Evolutionary conservation across 2,329 filamentous ascomycete genomes (phyloP), one percentile per base, ranked within the genome.

Genomic region (Pseudogymnoascus sp.): DNA sequence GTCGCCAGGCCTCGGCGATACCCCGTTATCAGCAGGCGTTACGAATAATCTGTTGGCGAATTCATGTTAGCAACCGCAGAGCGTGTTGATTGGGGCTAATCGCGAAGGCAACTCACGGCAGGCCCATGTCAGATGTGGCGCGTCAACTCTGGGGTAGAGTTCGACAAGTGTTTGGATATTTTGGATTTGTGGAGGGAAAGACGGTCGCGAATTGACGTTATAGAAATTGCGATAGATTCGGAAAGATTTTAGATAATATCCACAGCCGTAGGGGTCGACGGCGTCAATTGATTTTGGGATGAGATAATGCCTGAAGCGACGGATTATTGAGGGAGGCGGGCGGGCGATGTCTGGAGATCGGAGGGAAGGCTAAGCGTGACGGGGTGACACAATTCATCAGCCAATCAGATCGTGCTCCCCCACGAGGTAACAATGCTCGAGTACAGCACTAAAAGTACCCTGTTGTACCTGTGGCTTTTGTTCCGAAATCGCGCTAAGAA

Each of bases 11-110:
- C 70, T 70, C n/a, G 66, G 63, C 28, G 68, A 63, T 44, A 67
- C 60, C 60, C 70, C 68, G 63, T 71, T 69, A 65, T 70, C 69
- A 37, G 67, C 60, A 42, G 71, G 72, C 33, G 68, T 67, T 63
- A 71, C 67, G 40, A 72, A 73, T 47, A 73, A 67, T 66, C 72
- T 74, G 56, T 62, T 40, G 47, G 18, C 12, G 56, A 59, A 18
- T 44, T 28, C 60, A 44, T 31, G 47, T 53, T 53, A 53, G 47
- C 47, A 53, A 16, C n/a, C 25, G 25, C 8, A 53, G n/a, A 53
- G 25, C 14, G n/a, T 53, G 47, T 31, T 53, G 47, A 53, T 53
- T 53, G 47, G n/a, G 47, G 47, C 47, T 53, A 53, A 53, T 53
- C 47, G 47, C 47, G 47, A 53, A 53, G 25, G 47, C 47, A 31